Evolutionary conservation across 1,284 basidiomycete genomes (phyloP).

Genomic region (Pulchroboletus neoregius): DNA sequence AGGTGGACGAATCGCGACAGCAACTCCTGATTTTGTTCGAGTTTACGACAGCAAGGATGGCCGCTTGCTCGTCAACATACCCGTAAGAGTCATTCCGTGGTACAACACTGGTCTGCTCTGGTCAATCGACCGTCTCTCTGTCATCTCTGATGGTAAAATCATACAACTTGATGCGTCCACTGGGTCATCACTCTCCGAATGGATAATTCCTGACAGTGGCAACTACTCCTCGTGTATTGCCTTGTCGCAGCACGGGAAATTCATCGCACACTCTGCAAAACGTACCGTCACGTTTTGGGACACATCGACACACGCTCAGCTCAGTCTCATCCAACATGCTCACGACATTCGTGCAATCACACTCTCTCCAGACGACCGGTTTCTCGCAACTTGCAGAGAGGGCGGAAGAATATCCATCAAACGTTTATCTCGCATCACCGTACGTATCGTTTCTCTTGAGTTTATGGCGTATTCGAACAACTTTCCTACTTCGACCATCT

Average conservation of each 20-base stretch:
- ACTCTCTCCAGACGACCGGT: not conserved
- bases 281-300: not conserved
- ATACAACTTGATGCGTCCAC: not conserved
- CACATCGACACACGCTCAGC: not conserved
- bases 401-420: not conserved
- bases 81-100: not conserved
- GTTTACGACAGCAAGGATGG: slow-evolving; percentile 2
- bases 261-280: not conserved
- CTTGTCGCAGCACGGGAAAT: not conserved
- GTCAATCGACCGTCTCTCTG: not conserved
- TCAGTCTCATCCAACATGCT: not conserved
- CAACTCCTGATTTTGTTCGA: slow-evolving; percentile 6
- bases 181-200: not conserved
- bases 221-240: not conserved
- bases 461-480: too few relatives aligned
- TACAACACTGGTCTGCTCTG: slow-evolving; percentile 7
- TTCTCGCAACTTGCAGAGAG: not conserved
- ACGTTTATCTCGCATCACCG: not conserved
- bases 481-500: too few relatives aligned
- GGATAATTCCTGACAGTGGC: not conserved
- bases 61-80: not conserved
- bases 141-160: slow-evolving; percentile 1
- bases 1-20: slow-evolving; percentile 12
- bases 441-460: not conserved
- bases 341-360: not conserved